Evolutionary conservation across 83 land plant genomes (phyloP).

Genomic region (Picea abies): DNA sequence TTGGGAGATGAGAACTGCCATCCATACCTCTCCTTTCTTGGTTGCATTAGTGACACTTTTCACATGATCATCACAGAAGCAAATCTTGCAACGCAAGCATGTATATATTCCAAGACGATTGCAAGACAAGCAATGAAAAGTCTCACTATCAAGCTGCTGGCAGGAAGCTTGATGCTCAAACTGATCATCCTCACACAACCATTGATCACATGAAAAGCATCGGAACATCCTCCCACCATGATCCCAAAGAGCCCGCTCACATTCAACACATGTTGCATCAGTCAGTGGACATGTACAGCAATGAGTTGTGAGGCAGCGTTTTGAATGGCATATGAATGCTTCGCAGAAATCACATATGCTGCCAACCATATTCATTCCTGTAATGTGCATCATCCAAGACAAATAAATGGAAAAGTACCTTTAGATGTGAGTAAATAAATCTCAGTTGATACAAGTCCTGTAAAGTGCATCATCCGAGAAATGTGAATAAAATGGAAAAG

Average conservation of each 20-base stretch:
- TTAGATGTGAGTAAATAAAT: background rate
- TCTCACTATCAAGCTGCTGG: constrained; percentile 49
- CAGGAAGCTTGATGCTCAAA: constrained; percentile 58
- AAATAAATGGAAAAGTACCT: background rate
- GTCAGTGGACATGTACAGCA: constrained; percentile 41
- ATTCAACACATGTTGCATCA: constrained; percentile 48
- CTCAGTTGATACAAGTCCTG: background rate
- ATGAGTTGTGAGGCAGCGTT: constrained; percentile 38
- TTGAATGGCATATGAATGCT: constrained; percentile 51
- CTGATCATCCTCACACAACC: constrained; percentile 55
- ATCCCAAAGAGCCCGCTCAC: constrained; percentile 45
- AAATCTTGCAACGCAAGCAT: constrained; percentile 48
- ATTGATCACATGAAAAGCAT: constrained; percentile 51
- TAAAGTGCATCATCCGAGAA: no score
- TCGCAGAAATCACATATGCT: constrained; percentile 48
- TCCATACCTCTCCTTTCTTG: constrained; percentile 44
- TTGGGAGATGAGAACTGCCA: background rate
- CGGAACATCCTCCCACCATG: constrained; percentile 50
- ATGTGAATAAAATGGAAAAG: constrained; percentile 1
- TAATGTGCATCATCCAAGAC: background rate
- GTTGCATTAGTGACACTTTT: constrained; percentile 36
- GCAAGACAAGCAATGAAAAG: constrained; percentile 50
- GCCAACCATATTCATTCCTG: constrained; percentile 51
- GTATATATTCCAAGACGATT: constrained; percentile 46
- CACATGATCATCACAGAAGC: constrained; percentile 56